phyloP scores from a whole-genome alignment of 306 rosid genomes.

The Prunus davidiana region DNA sequence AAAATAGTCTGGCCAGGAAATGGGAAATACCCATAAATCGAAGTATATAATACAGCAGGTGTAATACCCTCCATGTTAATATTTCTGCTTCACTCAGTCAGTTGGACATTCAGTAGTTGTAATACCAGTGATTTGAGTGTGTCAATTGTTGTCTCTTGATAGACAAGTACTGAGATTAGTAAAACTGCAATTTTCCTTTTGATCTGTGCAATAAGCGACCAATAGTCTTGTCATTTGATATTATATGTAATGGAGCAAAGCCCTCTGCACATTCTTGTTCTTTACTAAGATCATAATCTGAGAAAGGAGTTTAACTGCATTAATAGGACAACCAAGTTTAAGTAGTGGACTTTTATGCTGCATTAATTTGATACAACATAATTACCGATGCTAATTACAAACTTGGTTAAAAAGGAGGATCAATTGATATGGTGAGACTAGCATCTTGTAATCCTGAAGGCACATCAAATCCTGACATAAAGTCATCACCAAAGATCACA shows the following conservation, averaged over 20 bases:
- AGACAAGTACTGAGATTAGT: too few species aligned
- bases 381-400: slow-evolving; percentile 17
- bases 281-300: background rate
- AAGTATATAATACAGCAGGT: background rate
- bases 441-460: slow-evolving; percentile 46
- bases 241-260: slow-evolving; percentile 3
- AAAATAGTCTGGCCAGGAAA: background rate
- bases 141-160: too few species aligned
- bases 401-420: slow-evolving; percentile 47
- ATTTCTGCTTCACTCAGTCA: background rate
- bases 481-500: slow-evolving; percentile 78
- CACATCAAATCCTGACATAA: slow-evolving; percentile 65
- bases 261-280: background rate
- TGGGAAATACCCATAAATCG: background rate
- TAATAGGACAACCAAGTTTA: background rate
- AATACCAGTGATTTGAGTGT: background rate
- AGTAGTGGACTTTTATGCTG: background rate
- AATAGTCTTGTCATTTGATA: background rate
- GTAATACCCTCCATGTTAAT: background rate
- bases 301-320: background rate
- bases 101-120: background rate
- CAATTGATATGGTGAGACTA: slow-evolving; percentile 29
- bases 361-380: background rate
- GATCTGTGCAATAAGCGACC: background rate
- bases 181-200: too few species aligned